phyloP scores from a whole-genome alignment of 2,329 filamentous ascomycete genomes.

The Dactylonectria macrodidyma region DNA sequence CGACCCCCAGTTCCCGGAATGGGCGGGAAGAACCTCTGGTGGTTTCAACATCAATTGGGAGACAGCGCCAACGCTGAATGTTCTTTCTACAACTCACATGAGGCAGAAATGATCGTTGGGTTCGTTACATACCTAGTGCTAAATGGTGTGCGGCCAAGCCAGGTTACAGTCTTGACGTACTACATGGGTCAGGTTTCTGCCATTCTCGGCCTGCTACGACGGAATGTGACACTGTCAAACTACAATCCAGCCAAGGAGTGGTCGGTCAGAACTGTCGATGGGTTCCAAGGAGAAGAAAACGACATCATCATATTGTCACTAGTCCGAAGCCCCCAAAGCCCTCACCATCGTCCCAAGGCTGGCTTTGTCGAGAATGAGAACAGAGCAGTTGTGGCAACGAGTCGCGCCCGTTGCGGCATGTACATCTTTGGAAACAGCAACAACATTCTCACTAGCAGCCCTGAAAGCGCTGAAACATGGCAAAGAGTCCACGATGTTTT shows the following conservation, averaged over 20 bases:
- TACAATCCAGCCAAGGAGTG: slow-evolving; percentile 52
- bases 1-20: slow-evolving; percentile 63
- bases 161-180: slow-evolving; percentile 88
- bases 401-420: slow-evolving; percentile 82
- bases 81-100: slow-evolving; percentile 78
- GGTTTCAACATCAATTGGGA: slow-evolving; percentile 68
- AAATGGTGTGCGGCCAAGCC: slow-evolving; percentile 71
- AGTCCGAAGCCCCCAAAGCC: slow-evolving; percentile 76
- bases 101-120: slow-evolving; percentile 82
- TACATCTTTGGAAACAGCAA: slow-evolving; percentile 87
- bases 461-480: slow-evolving; percentile 60
- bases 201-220: slow-evolving; percentile 66
- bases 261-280: slow-evolving; percentile 86
- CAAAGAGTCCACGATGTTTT: slow-evolving; percentile 59
- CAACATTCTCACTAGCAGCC: slow-evolving; percentile 62
- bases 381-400: slow-evolving; percentile 71
- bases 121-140: slow-evolving; percentile 81
- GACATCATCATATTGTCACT: slow-evolving; percentile 86
- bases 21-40: slow-evolving; percentile 55
- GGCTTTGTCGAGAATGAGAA: slow-evolving; percentile 81
- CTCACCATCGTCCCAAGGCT: slow-evolving; percentile 60
- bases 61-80: slow-evolving; percentile 75
- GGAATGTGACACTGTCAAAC: slow-evolving; percentile 44
- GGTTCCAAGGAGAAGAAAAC: slow-evolving; percentile 93
- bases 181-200: slow-evolving; percentile 87